A percentile compares a stretch with the other conserved stretches of the same genome.
phyloP scores from a whole-genome alignment of 1,284 basidiomycete genomes.

The Puccinia sorghi region DNA sequence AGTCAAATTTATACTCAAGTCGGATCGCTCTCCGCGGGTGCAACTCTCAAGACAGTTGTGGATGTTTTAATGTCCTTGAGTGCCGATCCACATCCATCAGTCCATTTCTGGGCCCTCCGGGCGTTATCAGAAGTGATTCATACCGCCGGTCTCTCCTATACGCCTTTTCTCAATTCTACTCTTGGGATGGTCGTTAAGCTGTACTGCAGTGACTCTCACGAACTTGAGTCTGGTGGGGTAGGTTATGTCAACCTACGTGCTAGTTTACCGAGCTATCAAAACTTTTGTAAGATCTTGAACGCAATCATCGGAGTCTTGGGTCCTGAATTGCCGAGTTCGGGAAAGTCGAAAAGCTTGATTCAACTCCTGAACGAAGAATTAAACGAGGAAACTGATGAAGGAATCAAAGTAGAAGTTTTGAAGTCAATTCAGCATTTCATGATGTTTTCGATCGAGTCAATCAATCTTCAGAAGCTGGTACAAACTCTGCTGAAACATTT shows the following conservation, averaged over 20 bases:
- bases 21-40: conserved; percentile 87
- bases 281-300: conserved; percentile 86
- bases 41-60: conserved; percentile 91
- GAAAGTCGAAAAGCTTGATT: conserved; percentile 75
- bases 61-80: conserved; percentile 93
- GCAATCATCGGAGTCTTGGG: conserved; percentile 91
- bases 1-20: conserved; percentile 92
- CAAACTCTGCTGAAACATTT: conserved; percentile 33
- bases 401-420: conserved; percentile 87
- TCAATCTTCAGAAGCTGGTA: conserved; percentile 56
- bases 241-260: conserved; percentile 79
- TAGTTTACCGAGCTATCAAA: conserved; percentile 85
- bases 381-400: conserved; percentile 76
- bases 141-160: conserved; percentile 87
- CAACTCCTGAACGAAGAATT: conserved; percentile 84
- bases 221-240: conserved; percentile 85
- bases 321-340: conserved; percentile 88
- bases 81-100: conserved; percentile 93
- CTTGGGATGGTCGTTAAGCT: conserved; percentile 88
- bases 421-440: conserved; percentile 94
- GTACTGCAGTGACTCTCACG: conserved; percentile 87
- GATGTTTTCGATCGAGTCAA: conserved; percentile 85
- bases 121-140: conserved; percentile 85
- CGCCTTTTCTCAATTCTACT: conserved; percentile 82
- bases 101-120: conserved; percentile 88